Percentiles rank a stretch among this genome's conserved stretches.
phyloP scores from a whole-genome alignment of 805 yeast species.

The Gaillardinia entomophila region DNA sequence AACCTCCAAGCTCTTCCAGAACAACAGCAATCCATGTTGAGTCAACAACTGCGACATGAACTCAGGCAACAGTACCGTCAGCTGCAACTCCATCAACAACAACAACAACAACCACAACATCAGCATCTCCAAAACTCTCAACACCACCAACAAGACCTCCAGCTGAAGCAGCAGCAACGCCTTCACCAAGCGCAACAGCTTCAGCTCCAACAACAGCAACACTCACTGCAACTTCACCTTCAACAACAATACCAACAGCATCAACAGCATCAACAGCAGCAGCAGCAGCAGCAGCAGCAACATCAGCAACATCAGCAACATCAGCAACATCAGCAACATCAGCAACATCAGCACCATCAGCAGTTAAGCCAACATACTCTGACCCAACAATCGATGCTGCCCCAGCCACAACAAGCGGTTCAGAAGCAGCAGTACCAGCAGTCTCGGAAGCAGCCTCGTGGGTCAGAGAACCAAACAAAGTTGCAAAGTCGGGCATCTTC shows the following conservation, averaged over 20 bases:
- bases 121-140: slow-evolving; percentile 3
- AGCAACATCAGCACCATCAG: slow-evolving; percentile 6
- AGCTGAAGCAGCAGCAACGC: not conserved
- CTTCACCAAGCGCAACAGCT: slow-evolving; percentile 3
- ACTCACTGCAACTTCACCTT: not conserved
- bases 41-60: no score
- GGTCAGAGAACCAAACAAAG: not conserved
- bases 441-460: not conserved
- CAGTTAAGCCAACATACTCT: slow-evolving; percentile 2
- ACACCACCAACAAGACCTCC: not conserved
- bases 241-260: slow-evolving; percentile 6
- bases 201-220: slow-evolving; percentile 4
- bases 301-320: slow-evolving; percentile 6
- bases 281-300: slow-evolving; percentile 5
- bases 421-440: slow-evolving; percentile 6
- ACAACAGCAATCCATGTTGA: no score
- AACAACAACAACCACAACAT: slow-evolving; percentile 5
- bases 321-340: slow-evolving; percentile 4
- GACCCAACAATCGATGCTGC: slow-evolving; percentile 4
- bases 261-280: slow-evolving; percentile 4
- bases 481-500: not conserved
- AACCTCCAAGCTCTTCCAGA: no score
- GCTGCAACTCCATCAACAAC: slow-evolving; percentile 5
- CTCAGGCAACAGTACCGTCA: no score
- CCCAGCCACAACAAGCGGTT: slow-evolving; percentile 1